A percentile compares a stretch with the other conserved stretches of the same genome.
phyloP scores from a whole-genome alignment of 176 grass and related monocot genomes.

The Oryza officinalis region DNA sequence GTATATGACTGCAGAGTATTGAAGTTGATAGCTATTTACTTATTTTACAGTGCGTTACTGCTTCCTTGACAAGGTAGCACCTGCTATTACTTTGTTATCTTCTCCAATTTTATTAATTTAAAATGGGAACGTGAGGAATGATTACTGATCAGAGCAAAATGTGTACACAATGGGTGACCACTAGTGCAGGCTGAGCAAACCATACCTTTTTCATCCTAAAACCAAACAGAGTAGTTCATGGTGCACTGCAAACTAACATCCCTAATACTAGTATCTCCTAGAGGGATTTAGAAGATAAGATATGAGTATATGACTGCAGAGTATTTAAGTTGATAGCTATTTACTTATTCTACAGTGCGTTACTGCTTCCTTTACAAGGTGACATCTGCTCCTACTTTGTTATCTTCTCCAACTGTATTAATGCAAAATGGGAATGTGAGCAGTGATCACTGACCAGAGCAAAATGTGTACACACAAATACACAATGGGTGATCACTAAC shows the following conservation, averaged over 20 bases:
- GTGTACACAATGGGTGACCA: not conserved
- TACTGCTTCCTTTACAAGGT: conserved; percentile 23
- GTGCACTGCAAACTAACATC: not conserved
- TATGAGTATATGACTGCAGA: not conserved
- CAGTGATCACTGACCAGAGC: not conserved
- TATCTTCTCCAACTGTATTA: not conserved
- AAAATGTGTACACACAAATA: not conserved
- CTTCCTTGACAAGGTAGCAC: conserved; percentile 23
- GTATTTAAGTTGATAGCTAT: conserved; percentile 5
- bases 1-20: not conserved
- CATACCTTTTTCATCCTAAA: not conserved
- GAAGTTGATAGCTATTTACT: not conserved
- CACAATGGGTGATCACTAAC: not conserved
- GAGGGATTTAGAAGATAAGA: not conserved
- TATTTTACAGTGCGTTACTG: not conserved
- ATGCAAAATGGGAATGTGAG: not conserved
- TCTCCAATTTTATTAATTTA: not conserved
- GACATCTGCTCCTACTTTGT: not conserved
- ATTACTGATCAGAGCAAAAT: not conserved
- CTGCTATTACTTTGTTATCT: not conserved
- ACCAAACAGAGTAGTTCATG: not conserved
- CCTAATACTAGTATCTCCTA: not conserved
- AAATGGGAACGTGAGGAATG: not conserved
- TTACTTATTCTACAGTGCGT: not conserved
- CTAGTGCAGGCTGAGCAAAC: not conserved